Evolutionary conservation across 1,139 yeast genomes (phyloP), one percentile per base, ranked within the genome.

Genomic region (Suhomyces chickasaworum): DNA sequence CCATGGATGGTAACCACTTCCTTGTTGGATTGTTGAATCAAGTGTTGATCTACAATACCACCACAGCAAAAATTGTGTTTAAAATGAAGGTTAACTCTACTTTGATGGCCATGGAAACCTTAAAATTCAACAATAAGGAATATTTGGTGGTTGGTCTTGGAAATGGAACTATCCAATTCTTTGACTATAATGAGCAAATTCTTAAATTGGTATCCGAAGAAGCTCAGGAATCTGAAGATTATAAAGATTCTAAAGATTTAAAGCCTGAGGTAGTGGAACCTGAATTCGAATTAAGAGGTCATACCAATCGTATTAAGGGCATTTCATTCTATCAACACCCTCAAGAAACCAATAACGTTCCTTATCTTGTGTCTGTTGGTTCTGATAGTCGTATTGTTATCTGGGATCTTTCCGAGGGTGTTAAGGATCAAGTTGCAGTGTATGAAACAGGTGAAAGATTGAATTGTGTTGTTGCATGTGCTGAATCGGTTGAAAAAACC

Each of bases 301-400:
- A 93, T 63, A 80, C 93, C 13, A 82, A 80, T 53, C 83, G 99
- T 64, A 86, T 93, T 45, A 93, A 93, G 65, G 95, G 84, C 53
- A 72, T 91, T 54, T 71, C 82, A 12, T 72, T 83, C 47, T 80
- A 77, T 58, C 68, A 69, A 47, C 73, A 80, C 50, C 59, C 64
- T 0, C 60, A 58, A 1, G 75, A 70, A 43, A 63, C 73, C 2
- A 53, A 58, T 15, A 61, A 57, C 29, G 64, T 62, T 22, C 75
- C 78, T 6, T 85, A 78, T 59, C 69, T 95, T 62, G 77, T 88
- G 1, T 86, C 96, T 2, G 89, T 90, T 10, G 88, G 97, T 0
- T 89, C 97, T 0, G 98, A 93, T 64, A 98, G 99, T 33, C 86
- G 81, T 58, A 84, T 93, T 46, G 96, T 91, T 12, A 84, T 93